Evolutionary conservation across 2,329 filamentous ascomycete species (phyloP).

Genomic region (Colletotrichum neosansevieriae): DNA sequence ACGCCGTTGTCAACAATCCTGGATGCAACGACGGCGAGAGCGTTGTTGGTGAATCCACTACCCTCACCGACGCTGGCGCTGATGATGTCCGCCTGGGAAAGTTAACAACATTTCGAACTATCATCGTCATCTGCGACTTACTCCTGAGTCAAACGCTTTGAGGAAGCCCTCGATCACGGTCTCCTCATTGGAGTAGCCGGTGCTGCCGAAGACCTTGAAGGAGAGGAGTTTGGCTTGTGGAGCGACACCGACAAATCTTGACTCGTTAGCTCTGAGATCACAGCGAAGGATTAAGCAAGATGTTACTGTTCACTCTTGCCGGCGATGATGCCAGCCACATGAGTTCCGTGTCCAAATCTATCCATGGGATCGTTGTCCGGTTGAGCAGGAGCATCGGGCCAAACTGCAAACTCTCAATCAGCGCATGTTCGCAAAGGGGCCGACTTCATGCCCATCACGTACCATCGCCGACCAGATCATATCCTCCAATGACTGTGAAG

Average conservation of each 20-base stretch:
- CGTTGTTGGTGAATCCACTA: constrained; percentile 55
- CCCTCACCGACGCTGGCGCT: constrained; percentile 54
- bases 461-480: constrained; percentile 33
- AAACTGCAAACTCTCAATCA: constrained; percentile 5
- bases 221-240: constrained; percentile 45
- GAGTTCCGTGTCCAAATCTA: constrained; percentile 39
- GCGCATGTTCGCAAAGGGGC: neutral
- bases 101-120: neutral
- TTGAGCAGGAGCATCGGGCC: constrained; percentile 17
- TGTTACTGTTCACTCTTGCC: constrained; percentile 41
- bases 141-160: constrained; percentile 50
- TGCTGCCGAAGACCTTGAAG: constrained; percentile 47
- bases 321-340: constrained; percentile 49
- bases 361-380: constrained; percentile 27
- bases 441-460: neutral
- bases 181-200: constrained; percentile 34
- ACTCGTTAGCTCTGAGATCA: neutral
- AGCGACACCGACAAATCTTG: constrained; percentile 44
- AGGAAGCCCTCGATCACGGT: constrained; percentile 51
- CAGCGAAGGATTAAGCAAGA: neutral
- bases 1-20: constrained; percentile 61
- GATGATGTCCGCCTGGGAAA: constrained; percentile 52
- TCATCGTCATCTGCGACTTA: constrained; percentile 5
- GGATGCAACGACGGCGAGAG: constrained; percentile 56
- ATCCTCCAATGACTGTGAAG: constrained; percentile 20